A percentile compares a stretch with the other conserved stretches of the same genome.
Conservation (phyloP, 78 protist genomes). For the Polysphondylium violaceum region DNA sequence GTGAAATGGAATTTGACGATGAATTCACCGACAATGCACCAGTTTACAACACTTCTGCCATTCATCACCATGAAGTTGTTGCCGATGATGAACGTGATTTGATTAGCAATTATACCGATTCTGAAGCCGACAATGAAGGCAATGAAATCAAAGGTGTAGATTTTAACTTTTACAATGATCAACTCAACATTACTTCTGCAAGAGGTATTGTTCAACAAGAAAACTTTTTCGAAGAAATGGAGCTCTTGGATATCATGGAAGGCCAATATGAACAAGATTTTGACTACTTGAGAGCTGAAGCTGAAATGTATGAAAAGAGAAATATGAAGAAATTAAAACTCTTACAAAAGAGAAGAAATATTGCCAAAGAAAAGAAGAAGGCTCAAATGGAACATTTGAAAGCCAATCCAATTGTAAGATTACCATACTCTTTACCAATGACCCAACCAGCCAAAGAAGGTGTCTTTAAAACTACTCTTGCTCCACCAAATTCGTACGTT, state of each 20-base stretch:
- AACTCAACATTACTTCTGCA: constrained; percentile 3
- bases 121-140: neutral
- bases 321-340: constrained; percentile 35
- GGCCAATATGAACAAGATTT: constrained; percentile 29
- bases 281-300: constrained; percentile 37
- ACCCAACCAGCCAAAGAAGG: constrained; percentile 14
- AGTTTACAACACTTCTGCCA: too few species aligned
- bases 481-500: constrained; percentile 56
- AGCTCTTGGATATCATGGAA: neutral
- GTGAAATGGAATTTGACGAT: too few species aligned
- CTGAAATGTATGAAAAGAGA: constrained; percentile 62
- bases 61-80: neutral
- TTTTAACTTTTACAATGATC: neutral
- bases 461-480: neutral
- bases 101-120: neutral
- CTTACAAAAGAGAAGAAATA: constrained; percentile 30
- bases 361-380: constrained; percentile 16
- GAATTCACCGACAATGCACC: too few species aligned
- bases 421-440: neutral
- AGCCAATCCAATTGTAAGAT: neutral
- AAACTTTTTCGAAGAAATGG: constrained; percentile 4
- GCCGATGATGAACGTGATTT: neutral
- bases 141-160: neutral
- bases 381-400: constrained; percentile 2
- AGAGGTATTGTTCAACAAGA: constrained; percentile 2